Conservation (phyloP, 1,284 basidiomycete genomes). For the Cutaneotrichosporon curvatum region DNA sequence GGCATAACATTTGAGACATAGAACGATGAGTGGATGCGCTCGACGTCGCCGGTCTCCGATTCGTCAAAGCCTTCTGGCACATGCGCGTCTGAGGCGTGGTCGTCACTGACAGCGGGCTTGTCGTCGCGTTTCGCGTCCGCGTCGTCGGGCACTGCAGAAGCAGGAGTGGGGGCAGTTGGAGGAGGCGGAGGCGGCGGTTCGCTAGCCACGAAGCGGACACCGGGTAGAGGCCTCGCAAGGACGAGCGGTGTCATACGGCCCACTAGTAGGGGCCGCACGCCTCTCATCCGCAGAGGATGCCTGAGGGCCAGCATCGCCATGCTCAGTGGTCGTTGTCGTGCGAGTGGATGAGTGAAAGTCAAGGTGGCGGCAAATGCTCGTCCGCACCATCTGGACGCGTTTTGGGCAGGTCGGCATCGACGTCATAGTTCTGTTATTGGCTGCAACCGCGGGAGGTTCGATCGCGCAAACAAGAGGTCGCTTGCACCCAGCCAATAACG, state of each 20-base stretch:
- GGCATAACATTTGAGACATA: slow-evolving; percentile 47
- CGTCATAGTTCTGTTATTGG: too few relatives aligned
- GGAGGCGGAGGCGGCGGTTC: background rate
- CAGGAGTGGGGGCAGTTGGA: background rate
- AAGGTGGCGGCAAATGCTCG: too few relatives aligned
- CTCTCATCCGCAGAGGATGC: background rate
- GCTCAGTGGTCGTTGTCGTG: too few relatives aligned
- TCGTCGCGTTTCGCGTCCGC: background rate
- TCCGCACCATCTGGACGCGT: background rate
- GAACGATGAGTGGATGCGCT: slow-evolving; percentile 36
- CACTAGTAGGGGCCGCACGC: background rate
- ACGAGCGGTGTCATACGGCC: background rate
- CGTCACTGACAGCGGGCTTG: background rate
- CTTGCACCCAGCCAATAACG: background rate
- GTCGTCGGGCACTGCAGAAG: background rate
- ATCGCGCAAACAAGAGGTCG: too few relatives aligned
- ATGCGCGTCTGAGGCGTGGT: background rate
- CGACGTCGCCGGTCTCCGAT: slow-evolving; percentile 7
- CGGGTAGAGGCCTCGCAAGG: background rate
- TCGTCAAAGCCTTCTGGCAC: background rate
- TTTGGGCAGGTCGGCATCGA: too few relatives aligned
- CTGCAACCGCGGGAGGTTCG: too few relatives aligned
- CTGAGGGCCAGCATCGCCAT: slow-evolving; percentile 1
- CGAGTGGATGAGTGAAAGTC: background rate
- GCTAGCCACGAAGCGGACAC: background rate